A percentile compares a stretch with the other conserved stretches of the same genome.
Conservation (phyloP, 495 filamentous ascomycete genomes). For the Penicillium waksmanii region DNA sequence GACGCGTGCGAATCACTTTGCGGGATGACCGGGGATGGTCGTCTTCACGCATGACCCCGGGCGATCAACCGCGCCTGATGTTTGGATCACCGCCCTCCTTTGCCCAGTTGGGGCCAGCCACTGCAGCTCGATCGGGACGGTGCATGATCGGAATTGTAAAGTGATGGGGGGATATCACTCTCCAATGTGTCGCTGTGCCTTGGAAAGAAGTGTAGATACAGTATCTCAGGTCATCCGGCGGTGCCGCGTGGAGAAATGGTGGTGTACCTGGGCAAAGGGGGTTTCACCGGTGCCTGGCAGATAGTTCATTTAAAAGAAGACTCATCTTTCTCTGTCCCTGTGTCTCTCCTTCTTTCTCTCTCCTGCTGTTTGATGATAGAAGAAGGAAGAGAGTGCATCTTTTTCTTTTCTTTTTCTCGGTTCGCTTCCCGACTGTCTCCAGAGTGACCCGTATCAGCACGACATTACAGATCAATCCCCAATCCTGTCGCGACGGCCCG, state of each 20-base stretch:
- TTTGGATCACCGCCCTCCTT: constrained; percentile 19
- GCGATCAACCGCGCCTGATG: constrained; percentile 26
- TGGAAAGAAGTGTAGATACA: constrained; percentile 20
- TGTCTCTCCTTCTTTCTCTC: neutral
- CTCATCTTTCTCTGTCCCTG: neutral
- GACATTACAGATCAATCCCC: neutral
- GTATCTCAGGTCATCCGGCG: constrained; percentile 25
- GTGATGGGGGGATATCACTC: constrained; percentile 7
- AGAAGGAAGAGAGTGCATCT: neutral
- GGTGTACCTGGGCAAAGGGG: constrained; percentile 4
- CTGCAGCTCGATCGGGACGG: constrained; percentile 8
- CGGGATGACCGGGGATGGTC: constrained; percentile 18
- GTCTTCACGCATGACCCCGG: constrained; percentile 26
- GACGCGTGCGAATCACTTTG: constrained; percentile 27
- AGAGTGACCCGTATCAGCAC: neutral
- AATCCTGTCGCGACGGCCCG: constrained; percentile 3
- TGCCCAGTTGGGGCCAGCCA: constrained; percentile 15
- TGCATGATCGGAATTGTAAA: constrained; percentile 11
- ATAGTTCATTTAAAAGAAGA: constrained; percentile 2
- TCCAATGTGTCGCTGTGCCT: constrained; percentile 18
- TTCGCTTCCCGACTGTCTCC: neutral
- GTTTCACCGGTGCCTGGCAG: constrained; percentile 30
- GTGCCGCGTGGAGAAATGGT: constrained; percentile 24
- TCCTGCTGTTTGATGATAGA: neutral
- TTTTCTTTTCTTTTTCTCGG: neutral